phyloP scores from a whole-genome alignment of 2,329 filamentous ascomycete genomes.

The Cladosporium austrohemisphaericum region DNA sequence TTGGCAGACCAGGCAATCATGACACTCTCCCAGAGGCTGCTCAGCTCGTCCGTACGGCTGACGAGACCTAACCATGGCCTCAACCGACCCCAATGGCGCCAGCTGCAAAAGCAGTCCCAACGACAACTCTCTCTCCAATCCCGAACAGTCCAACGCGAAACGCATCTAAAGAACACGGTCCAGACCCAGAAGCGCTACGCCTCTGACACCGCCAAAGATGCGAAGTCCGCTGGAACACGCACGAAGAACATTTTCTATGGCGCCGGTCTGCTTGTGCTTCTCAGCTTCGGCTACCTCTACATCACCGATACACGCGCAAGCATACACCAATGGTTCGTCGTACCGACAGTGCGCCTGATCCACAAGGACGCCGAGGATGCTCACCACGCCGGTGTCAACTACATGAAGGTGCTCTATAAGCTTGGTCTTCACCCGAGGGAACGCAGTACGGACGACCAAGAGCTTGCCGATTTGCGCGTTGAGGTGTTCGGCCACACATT shows the following conservation, averaged over 20 bases:
- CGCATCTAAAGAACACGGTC: conserved; percentile 11
- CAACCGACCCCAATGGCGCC: conserved; percentile 23
- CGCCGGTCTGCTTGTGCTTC: conserved; percentile 49
- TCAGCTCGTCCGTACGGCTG: conserved; percentile 20
- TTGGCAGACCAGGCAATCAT: conserved; percentile 18
- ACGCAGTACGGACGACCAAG: conserved; percentile 57
- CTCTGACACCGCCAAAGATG: conserved; percentile 29
- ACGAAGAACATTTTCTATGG: conserved; percentile 52
- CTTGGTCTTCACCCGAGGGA: conserved; percentile 80
- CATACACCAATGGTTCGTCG: conserved; percentile 50
- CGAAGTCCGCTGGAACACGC: conserved; percentile 40
- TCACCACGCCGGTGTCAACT: conserved; percentile 72
- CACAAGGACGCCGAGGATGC: conserved; percentile 83
- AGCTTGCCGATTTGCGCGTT: conserved; percentile 50
- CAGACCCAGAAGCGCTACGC: conserved; percentile 16
- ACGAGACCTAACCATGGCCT: conserved; percentile 19
- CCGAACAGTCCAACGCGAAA: conserved; percentile 11
- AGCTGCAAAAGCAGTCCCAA: conserved; percentile 24
- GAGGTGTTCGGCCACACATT: conserved; percentile 74
- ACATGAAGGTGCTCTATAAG: conserved; percentile 68
- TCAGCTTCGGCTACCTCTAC: conserved; percentile 48
- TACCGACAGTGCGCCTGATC: conserved; percentile 61
- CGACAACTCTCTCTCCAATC: conserved; percentile 22
- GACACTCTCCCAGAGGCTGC: conserved; percentile 22
- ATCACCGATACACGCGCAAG: conserved; percentile 53